These are phyloP conservation scores for Hericium coralloides DNA, from an alignment of 768 basidiomycete species.

Conservation along the genomic window DNA sequence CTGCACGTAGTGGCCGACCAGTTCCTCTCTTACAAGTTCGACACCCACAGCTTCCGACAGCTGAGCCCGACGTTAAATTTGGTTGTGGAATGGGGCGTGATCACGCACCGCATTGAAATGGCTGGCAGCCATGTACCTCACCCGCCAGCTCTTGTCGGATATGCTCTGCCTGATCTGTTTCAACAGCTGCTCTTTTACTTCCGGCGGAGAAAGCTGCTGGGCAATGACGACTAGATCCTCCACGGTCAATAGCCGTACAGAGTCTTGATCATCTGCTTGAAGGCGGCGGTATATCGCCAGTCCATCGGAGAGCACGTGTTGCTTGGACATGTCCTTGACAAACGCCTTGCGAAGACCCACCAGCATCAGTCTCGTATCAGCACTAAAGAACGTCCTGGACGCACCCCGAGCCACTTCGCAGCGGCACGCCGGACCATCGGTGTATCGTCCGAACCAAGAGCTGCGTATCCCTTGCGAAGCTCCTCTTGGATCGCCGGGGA, in stretches of 20 bases:
- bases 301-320: constrained; percentile 77
- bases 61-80: constrained; percentile 27
- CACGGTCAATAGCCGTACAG: constrained; percentile 90
- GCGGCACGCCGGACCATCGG: constrained; percentile 98
- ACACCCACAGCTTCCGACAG: constrained; percentile 86
- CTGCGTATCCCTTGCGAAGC: constrained; percentile 73
- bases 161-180: constrained; percentile 84
- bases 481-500: constrained; percentile 74
- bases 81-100: background rate
- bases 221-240: constrained; percentile 93
- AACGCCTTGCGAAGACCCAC: constrained; percentile 45
- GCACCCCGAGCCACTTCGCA: constrained; percentile 91
- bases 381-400: constrained; percentile 23
- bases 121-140: constrained; percentile 96
- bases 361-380: background rate
- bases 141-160: constrained; percentile 96
- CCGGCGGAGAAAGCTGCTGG: constrained; percentile 72
- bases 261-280: constrained; percentile 95
- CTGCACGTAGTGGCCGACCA: constrained; percentile 88
- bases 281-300: constrained; percentile 90
- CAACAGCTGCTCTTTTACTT: constrained; percentile 84
- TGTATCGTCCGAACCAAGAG: constrained; percentile 87
- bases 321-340: constrained; percentile 68
- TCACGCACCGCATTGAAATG: constrained; percentile 85
- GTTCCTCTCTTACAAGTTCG: constrained; percentile 87